Conservation (phyloP, 306 rosid genomes). For the Styphnolobium japonicum region DNA sequence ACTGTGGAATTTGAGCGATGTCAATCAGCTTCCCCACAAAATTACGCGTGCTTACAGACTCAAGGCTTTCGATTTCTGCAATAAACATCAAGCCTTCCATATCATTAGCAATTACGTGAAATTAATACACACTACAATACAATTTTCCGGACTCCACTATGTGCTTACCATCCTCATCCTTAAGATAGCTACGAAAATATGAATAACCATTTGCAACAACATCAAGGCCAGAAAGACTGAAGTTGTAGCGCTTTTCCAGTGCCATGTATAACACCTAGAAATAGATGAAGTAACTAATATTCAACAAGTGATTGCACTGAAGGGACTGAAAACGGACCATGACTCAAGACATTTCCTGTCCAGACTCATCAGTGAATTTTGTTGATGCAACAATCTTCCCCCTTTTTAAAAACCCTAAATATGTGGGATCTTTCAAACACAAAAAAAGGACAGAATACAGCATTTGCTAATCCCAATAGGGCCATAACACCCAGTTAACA, state of each 20-base stretch:
- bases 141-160: neutral
- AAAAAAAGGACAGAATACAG: neutral
- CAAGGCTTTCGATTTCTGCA: slow-evolving; percentile 44
- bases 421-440: neutral
- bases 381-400: neutral
- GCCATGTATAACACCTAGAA: slow-evolving; percentile 73
- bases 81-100: slow-evolving; percentile 28
- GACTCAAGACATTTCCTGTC: neutral
- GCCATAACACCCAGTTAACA: neutral
- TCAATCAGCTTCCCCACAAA: slow-evolving; percentile 67
- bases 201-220: slow-evolving; percentile 81
- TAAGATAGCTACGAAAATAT: slow-evolving; percentile 67
- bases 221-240: slow-evolving; percentile 74
- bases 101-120: neutral
- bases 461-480: neutral
- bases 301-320: neutral
- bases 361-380: neutral
- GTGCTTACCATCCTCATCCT: slow-evolving; percentile 49
- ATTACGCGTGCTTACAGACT: slow-evolving; percentile 22
- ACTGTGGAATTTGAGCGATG: slow-evolving; percentile 60
- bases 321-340: slow-evolving; percentile 3
- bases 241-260: slow-evolving; percentile 87
- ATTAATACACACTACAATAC: neutral
- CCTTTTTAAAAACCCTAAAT: neutral
- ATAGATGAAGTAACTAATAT: slow-evolving; percentile 12